Conservation (phyloP, 306 rosid genomes). For the Cyamopsis tetragonoloba region DNA sequence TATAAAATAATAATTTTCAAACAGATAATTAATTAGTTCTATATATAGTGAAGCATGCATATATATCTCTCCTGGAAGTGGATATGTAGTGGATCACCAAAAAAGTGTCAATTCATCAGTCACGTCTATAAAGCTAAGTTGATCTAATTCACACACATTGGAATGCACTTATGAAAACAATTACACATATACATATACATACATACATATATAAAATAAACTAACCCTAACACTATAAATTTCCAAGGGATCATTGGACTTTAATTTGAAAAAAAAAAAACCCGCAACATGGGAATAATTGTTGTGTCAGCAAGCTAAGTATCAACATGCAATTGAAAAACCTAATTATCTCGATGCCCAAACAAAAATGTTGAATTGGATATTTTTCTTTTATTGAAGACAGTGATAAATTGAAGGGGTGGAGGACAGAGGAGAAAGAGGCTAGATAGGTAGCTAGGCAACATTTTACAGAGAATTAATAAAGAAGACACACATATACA, state of each 20-base stretch:
- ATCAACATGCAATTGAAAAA: not conserved
- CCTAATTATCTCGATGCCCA: not conserved
- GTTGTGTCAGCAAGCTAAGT: not conserved
- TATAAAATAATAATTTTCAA: too few relatives aligned
- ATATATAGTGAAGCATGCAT: too few relatives aligned
- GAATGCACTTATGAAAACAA: constrained; percentile 24
- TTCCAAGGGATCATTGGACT: constrained; percentile 26
- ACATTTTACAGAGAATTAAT: constrained; percentile 27
- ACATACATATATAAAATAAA: constrained; percentile 22
- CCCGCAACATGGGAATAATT: not conserved
- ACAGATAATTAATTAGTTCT: constrained; percentile 15
- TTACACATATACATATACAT: constrained; percentile 29
- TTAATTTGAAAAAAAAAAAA: constrained; percentile 6
- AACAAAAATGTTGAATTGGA: not conserved
- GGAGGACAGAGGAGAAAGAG: constrained; percentile 15
- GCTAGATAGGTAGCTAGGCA: constrained; percentile 17
- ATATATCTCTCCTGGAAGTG: constrained; percentile 23
- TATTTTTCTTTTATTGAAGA: not conserved
- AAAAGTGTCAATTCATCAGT: constrained; percentile 50
- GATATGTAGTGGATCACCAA: constrained; percentile 36
- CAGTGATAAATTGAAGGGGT: too few relatives aligned
- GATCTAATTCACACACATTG: constrained; percentile 26
- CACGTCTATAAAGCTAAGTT: constrained; percentile 44
- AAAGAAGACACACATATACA: constrained; percentile 32
- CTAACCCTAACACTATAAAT: constrained; percentile 44